phyloP scores from a whole-genome alignment of 768 basidiomycete species.

The Pleurotus tuber-regium region DNA sequence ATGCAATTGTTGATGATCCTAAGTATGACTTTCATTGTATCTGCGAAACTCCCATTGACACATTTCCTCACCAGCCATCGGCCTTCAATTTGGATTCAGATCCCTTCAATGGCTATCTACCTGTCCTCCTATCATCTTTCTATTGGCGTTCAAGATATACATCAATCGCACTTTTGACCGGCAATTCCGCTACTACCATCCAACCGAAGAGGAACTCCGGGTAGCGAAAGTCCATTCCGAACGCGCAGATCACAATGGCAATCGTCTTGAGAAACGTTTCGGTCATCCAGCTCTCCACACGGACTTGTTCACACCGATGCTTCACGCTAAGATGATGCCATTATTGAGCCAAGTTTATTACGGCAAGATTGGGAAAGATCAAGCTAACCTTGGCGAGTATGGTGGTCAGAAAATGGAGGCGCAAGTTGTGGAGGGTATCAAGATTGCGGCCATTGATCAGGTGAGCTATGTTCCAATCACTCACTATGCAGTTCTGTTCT shows the following conservation, averaged over 20 bases:
- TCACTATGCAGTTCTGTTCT: too few species aligned
- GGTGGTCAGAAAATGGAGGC: slow-evolving; percentile 77
- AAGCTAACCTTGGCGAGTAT: slow-evolving; percentile 72
- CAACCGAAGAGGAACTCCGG: slow-evolving; percentile 74
- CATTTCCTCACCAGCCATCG: slow-evolving; percentile 58
- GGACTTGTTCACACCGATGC: slow-evolving; percentile 86
- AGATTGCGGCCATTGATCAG: slow-evolving; percentile 80
- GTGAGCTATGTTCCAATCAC: slow-evolving; percentile 28
- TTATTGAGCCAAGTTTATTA: slow-evolving; percentile 73
- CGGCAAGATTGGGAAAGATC: slow-evolving; percentile 63
- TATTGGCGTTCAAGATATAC: slow-evolving; percentile 83
- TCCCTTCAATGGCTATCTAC: slow-evolving; percentile 79
- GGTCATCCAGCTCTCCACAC: slow-evolving; percentile 89
- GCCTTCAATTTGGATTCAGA: slow-evolving; percentile 72
- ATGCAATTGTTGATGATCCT: slow-evolving; percentile 89
- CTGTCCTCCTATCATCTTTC: slow-evolving; percentile 82
- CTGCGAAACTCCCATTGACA: background rate
- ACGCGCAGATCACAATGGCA: slow-evolving; percentile 65
- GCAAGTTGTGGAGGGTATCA: slow-evolving; percentile 74
- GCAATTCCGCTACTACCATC: slow-evolving; percentile 81
- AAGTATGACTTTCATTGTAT: slow-evolving; percentile 50
- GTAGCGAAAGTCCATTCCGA: slow-evolving; percentile 76
- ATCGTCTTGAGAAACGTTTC: slow-evolving; percentile 86
- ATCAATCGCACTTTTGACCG: slow-evolving; percentile 65
- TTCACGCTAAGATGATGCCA: slow-evolving; percentile 84